phyloP scores from a whole-genome alignment of 805 yeast genomes.

The Lipomyces chichibuensis region DNA sequence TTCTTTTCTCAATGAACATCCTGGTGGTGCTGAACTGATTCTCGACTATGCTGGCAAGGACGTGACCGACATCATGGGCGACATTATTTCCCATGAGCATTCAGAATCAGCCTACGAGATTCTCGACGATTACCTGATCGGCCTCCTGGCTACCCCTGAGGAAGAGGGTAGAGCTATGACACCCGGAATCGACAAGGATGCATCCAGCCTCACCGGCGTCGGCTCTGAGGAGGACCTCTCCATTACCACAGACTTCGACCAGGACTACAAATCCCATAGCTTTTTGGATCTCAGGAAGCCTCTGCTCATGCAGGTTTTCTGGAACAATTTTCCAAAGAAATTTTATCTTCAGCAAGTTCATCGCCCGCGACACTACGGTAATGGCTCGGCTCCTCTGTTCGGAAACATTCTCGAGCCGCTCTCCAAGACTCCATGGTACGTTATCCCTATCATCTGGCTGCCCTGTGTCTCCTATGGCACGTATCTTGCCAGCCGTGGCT shows the following conservation, averaged over 20 bases:
- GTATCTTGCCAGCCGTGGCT: conserved; percentile 59
- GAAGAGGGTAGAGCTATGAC: conserved; percentile 74
- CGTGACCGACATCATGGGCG: conserved; percentile 73
- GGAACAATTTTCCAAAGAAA: conserved; percentile 76
- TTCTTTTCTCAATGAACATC: conserved; percentile 69
- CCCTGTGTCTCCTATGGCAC: conserved; percentile 74
- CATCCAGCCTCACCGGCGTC: conserved; percentile 48
- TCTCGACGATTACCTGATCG: conserved; percentile 80
- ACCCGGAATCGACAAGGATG: conserved; percentile 46
- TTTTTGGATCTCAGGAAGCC: conserved; percentile 87
- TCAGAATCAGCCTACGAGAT: conserved; percentile 85
- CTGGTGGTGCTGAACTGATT: conserved; percentile 65
- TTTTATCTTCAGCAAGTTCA: conserved; percentile 96
- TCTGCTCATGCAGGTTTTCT: conserved; percentile 74
- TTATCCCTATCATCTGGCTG: conserved; percentile 84
- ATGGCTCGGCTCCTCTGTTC: conserved; percentile 93
- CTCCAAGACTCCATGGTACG: conserved; percentile 92
- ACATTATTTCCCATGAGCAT: conserved; percentile 71
- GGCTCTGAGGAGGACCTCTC: conserved; percentile 75
- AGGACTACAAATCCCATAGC: conserved; percentile 74
- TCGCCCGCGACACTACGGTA: conserved; percentile 96
- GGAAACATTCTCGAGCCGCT: conserved; percentile 94
- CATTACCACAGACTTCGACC: conserved; percentile 74
- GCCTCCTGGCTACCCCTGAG: conserved; percentile 75
- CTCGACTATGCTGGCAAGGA: conserved; percentile 46